Evolutionary conservation across 2,329 filamentous ascomycete genomes (phyloP).

Genomic region (Trichoderma sp.): DNA sequence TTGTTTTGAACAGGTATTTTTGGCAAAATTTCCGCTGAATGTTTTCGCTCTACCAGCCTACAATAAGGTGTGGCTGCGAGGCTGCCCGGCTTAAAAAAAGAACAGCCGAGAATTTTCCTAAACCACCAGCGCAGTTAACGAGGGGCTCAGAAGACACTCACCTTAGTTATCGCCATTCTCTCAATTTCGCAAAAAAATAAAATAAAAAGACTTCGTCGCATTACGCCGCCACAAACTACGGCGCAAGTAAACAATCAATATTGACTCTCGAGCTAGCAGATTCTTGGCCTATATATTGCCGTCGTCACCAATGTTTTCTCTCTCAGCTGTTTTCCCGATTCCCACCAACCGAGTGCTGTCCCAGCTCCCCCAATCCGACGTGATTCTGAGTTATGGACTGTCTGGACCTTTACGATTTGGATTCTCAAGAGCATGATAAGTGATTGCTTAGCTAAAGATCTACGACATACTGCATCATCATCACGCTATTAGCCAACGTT

Average conservation of each 20-base stretch:
- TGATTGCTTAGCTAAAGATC: slow-evolving; percentile 36
- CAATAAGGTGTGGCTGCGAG: slow-evolving; percentile 5
- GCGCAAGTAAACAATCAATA: slow-evolving; percentile 5
- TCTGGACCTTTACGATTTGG: slow-evolving; percentile 38
- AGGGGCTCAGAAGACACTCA: slow-evolving; percentile 32
- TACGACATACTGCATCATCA: slow-evolving; percentile 12
- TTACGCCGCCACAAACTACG: slow-evolving; percentile 17
- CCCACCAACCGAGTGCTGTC: slow-evolving; percentile 43
- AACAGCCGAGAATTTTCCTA: too few relatives aligned
- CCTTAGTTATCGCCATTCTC: slow-evolving; percentile 27
- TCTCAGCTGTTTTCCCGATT: slow-evolving; percentile 42
- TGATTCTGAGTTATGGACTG: slow-evolving; percentile 42
- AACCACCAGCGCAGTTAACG: too few relatives aligned
- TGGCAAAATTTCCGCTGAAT: background rate
- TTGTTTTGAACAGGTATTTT: background rate
- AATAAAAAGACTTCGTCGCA: slow-evolving; percentile 18
- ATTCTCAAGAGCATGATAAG: slow-evolving; percentile 43
- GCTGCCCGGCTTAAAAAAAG: background rate
- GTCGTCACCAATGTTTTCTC: slow-evolving; percentile 45
- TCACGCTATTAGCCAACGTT: slow-evolving; percentile 13
- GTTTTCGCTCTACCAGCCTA: background rate
- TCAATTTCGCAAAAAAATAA: slow-evolving; percentile 27
- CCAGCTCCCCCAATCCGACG: slow-evolving; percentile 36
- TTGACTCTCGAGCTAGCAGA: slow-evolving; percentile 1
- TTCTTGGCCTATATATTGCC: slow-evolving; percentile 27